Evolutionary conservation across 257 asterid species (phyloP).

Genomic region (Jaltomata sinuosa): DNA sequence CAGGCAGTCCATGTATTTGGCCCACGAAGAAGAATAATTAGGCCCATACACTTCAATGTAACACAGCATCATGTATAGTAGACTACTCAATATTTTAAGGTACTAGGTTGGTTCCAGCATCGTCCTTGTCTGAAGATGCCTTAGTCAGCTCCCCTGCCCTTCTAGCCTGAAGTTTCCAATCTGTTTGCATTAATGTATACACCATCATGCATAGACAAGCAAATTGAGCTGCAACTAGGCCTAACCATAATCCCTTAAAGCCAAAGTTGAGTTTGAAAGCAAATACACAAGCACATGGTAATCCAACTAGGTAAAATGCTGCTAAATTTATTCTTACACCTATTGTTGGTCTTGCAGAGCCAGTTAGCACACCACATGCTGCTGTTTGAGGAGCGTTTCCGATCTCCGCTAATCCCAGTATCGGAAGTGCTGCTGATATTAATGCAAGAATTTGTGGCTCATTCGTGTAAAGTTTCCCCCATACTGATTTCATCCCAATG

Average conservation of each 20-base stretch:
- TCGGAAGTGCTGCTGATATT: slow-evolving; percentile 47
- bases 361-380: slow-evolving; percentile 68
- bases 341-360: slow-evolving; percentile 63
- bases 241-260: slow-evolving; percentile 74
- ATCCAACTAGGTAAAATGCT: slow-evolving; percentile 68
- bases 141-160: slow-evolving; percentile 58
- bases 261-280: slow-evolving; percentile 51
- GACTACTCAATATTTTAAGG: slow-evolving; percentile 10
- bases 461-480: slow-evolving; percentile 56
- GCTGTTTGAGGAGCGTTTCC: slow-evolving; percentile 83
- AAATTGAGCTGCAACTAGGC: slow-evolving; percentile 60
- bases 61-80: neutral
- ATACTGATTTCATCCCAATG: slow-evolving; percentile 23
- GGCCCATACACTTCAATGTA: neutral
- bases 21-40: neutral
- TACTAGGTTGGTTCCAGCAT: slow-evolving; percentile 40
- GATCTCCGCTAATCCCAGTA: slow-evolving; percentile 61
- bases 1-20: neutral
- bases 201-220: slow-evolving; percentile 51
- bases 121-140: slow-evolving; percentile 27
- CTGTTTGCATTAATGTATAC: slow-evolving; percentile 41
- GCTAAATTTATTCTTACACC: slow-evolving; percentile 68
- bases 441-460: slow-evolving; percentile 42
- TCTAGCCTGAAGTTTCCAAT: slow-evolving; percentile 69
- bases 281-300: slow-evolving; percentile 53